Evolutionary conservation across 2,329 filamentous ascomycete genomes (phyloP).

Genomic region (Neofusicoccum sp.): DNA sequence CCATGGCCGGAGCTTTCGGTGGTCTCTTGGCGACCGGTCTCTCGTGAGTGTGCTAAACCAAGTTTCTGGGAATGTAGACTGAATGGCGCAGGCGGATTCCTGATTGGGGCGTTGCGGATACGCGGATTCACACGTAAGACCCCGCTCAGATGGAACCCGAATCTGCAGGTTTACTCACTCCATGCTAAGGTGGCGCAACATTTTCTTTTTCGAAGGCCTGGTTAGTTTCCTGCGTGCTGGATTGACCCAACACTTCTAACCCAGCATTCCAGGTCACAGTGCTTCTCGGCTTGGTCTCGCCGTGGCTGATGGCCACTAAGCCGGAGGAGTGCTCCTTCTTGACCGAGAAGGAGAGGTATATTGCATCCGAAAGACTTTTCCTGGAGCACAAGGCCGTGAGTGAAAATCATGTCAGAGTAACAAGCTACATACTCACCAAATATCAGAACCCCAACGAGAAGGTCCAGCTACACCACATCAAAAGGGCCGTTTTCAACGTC

Average conservation of each 20-base stretch:
- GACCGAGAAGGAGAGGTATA: constrained; percentile 53
- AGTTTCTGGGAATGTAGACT: not conserved
- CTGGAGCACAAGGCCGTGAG: constrained; percentile 42
- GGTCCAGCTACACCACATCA: constrained; percentile 51
- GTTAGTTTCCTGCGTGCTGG: constrained; percentile 42
- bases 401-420: not conserved
- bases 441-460: constrained; percentile 37
- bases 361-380: constrained; percentile 53
- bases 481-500: constrained; percentile 53
- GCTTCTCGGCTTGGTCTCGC: constrained; percentile 45
- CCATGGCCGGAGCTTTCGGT: constrained; percentile 58
- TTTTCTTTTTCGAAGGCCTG: constrained; percentile 63
- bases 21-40: constrained; percentile 56
- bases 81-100: constrained; percentile 44
- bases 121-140: constrained; percentile 45
- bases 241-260: not conserved
- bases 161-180: constrained; percentile 23
- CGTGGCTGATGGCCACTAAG: constrained; percentile 52
- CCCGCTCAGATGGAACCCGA: constrained; percentile 19
- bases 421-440: constrained; percentile 25
- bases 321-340: constrained; percentile 52
- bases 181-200: constrained; percentile 53
- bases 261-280: not conserved
- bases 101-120: constrained; percentile 47
- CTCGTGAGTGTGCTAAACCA: constrained; percentile 31